These are phyloP conservation scores for Pichia ethanolica DNA, from an alignment of 805 yeast species.

Conservation along the genomic window DNA sequence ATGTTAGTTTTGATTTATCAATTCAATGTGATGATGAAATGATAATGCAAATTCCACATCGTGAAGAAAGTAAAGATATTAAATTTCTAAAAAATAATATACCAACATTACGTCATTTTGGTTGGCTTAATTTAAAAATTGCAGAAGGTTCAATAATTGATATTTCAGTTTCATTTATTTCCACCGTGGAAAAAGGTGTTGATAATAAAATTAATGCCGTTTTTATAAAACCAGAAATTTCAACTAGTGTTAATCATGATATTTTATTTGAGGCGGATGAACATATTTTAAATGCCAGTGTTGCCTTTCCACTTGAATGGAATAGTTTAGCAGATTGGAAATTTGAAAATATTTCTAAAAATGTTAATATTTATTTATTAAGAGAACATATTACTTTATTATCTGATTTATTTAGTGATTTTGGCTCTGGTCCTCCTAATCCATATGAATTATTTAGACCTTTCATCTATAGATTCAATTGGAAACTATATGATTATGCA, in stretches of 20 bases:
- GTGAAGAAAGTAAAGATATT: slow-evolving; percentile 76
- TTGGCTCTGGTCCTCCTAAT: slow-evolving; percentile 60
- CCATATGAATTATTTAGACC: slow-evolving; percentile 78
- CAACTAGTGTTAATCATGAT: slow-evolving; percentile 87
- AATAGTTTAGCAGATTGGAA: slow-evolving; percentile 70
- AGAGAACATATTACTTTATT: slow-evolving; percentile 76
- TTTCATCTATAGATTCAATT: slow-evolving; percentile 48
- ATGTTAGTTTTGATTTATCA: slow-evolving; percentile 48
- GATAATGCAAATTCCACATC: slow-evolving; percentile 66
- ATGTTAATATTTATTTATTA: slow-evolving; percentile 55
- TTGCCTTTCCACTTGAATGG: slow-evolving; percentile 76
- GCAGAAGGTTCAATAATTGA: slow-evolving; percentile 44
- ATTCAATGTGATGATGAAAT: slow-evolving; percentile 58
- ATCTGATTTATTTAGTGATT: slow-evolving; percentile 69
- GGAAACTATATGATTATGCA: slow-evolving; percentile 51
- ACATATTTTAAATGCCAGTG: slow-evolving; percentile 46
- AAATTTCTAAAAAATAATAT: slow-evolving; percentile 8
- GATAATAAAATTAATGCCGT: slow-evolving; percentile 39
- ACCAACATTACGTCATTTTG: slow-evolving; percentile 55
- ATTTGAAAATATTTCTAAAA: slow-evolving; percentile 44
- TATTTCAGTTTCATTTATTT: slow-evolving; percentile 41
- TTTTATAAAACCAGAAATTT: slow-evolving; percentile 51
- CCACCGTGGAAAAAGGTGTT: slow-evolving; percentile 47
- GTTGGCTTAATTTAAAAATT: slow-evolving; percentile 80
- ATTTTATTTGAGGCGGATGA: slow-evolving; percentile 55